Base-by-base conservation (phyloP, 192 early-diverging fungal species). In the Martensiomyces pterosporus region DNA sequence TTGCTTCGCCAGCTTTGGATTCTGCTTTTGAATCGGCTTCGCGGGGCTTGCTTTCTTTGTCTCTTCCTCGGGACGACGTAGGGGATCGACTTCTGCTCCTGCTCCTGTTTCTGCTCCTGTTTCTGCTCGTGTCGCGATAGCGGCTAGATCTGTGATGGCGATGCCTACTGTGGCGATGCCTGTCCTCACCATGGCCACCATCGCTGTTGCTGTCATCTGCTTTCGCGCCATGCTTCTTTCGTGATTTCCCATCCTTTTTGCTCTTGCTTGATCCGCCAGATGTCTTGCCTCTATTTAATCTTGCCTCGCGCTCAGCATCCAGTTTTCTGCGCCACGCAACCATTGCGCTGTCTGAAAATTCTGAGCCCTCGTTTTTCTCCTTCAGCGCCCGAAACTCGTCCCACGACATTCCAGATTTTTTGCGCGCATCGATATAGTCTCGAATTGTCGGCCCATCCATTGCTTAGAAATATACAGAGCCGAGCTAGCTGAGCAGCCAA, bases 381-480 rank as follows among this genome's bases (percentile, higher is more conserved):
- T 64, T 71, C 18, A 71, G 56, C 33, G 51, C 67, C 8, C 67
- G 67, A 26, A 71, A 71, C 19, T 71, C 67, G 15, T 71, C 67
- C 60, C 60, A 71, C 14, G 60, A 71, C 60, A 70, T 57, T 0
- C 67, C 67, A 0, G 60, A 50, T 41, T 71, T 64, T 55, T 71
- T 71, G 34, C 60, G 55, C 26, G 60, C 55, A 48, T 70, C 67
- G 21, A 70, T 70, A 47, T 70, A 70, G 42, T 70, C 67, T 24
- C 67, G 60, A 24, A 70, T 70, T 24, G 60, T 38, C 15, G 60
- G 60, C 0, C 60, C 60, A 2, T 62, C 67, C 59, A 58, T 66
- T 25, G n/a, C 25, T 4, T 37, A 9, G 16, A 24, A 45, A 18
- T 17, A 43, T n/a, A n/a, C n/a, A n/a, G n/a, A n/a, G n/a, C n/a